These are phyloP conservation scores for Sporobolomyces roseus DNA, from an alignment of 768 basidiomycete species.

Conservation along the genomic window DNA sequence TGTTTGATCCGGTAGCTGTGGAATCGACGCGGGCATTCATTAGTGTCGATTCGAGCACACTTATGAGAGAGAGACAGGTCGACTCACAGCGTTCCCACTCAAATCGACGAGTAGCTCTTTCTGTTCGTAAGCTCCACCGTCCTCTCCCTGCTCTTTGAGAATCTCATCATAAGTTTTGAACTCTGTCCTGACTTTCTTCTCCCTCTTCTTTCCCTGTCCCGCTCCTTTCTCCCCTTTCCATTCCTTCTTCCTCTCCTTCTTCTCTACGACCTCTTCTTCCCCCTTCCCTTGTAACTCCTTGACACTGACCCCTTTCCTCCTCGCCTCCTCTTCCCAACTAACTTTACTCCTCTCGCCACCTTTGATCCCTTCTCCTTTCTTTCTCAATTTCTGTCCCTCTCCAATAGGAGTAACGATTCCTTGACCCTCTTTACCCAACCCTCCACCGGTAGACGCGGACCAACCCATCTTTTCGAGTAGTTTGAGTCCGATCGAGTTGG, in stretches of 20 bases:
- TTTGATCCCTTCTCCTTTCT: slow-evolving; percentile 77
- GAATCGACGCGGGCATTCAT: slow-evolving; percentile 4
- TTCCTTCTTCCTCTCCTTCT: slow-evolving; percentile 57
- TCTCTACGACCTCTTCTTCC: slow-evolving; percentile 56
- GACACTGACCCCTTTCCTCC: slow-evolving; percentile 47
- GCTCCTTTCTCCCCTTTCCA: slow-evolving; percentile 3
- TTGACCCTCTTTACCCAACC: slow-evolving; percentile 68
- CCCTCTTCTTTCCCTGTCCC: slow-evolving; percentile 49
- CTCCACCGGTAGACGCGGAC: slow-evolving; percentile 62
- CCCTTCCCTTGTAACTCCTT: slow-evolving; percentile 22
- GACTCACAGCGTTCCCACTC: slow-evolving; percentile 78
- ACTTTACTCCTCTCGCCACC: slow-evolving; percentile 82
- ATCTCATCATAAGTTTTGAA: slow-evolving; percentile 98
- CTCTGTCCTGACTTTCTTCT: slow-evolving; percentile 71
- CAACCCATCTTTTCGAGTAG: slow-evolving; percentile 96
- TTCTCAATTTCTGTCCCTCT: slow-evolving; percentile 75
- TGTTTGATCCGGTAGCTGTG: slow-evolving; percentile 79
- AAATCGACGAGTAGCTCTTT: slow-evolving; percentile 91
- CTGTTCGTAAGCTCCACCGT: slow-evolving; percentile 46
- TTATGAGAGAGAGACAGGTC: not conserved
- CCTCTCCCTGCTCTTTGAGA: slow-evolving; percentile 73
- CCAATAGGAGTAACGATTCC: slow-evolving; percentile 88
- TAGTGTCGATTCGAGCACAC: not conserved
- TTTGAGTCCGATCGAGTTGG: slow-evolving; percentile 72
- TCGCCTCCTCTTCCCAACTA: slow-evolving; percentile 69